Evolutionary conservation across 495 filamentous ascomycete genomes (phyloP), one percentile per base, ranked within the genome.

Genomic region (Lichina pygmaea): DNA sequence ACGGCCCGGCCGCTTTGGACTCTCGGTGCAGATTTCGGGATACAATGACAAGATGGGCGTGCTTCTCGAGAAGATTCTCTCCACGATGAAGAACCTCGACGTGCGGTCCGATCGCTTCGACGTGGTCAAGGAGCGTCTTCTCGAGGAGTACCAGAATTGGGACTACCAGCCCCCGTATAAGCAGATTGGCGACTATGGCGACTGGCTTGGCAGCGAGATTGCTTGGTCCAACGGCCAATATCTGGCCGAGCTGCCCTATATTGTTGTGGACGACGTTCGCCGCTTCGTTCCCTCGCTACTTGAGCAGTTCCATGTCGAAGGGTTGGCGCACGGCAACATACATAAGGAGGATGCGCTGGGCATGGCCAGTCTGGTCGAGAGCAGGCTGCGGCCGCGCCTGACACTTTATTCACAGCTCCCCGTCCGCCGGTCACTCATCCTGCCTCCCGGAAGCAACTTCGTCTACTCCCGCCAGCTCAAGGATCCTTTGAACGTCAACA

Each of bases 31-130:
- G 34, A 70, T 95, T 13, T 73, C 72, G 10, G 89, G 89, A 1
- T 99, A 95, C 61, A 95, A 89, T 53, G 89, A 95, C 60, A 99
- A 95, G 66, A 73, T 99, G 58, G 61, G 80, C 0, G 82, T 91
- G 11, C 69, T 99, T 8, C 59, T 95, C 47, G 84, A 95, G 52
- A 93, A 93, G 55, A 78, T 99, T 15, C 65, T 95, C 16, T 62
- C 73, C 12, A 85, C 77, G 10, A 86, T 95, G 75, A 73, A 80
- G 39, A 79, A 91, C 50, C 63, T 95, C 3, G 72, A 80, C 36
- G 65, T 95, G 52, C 76, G 72, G 48, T 72, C 78, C 6, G 85
- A 86, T 47, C 74, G 89, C 6, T 95, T 94, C 58, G 66, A 80
- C 47, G 80, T 95, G 49, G 76, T 93, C 60, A 93, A 93, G 58